phyloP scores from a whole-genome alignment of 2,329 filamentous ascomycete species.

The Fusarium armeniacum region DNA sequence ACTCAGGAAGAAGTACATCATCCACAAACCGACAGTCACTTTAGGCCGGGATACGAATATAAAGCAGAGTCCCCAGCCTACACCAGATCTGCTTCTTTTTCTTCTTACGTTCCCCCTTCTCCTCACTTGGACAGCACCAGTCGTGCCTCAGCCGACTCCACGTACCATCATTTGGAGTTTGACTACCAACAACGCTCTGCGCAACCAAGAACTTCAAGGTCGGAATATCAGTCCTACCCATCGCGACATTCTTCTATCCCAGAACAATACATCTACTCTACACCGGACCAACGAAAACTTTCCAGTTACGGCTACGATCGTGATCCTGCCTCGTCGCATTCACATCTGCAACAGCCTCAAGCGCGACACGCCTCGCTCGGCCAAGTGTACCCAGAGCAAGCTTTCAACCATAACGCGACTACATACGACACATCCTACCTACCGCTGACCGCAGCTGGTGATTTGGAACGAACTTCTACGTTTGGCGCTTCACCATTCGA shows the following conservation, averaged over 20 bases:
- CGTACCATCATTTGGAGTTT: constrained; percentile 47
- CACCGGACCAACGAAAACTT: constrained; percentile 19
- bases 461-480: constrained; percentile 20
- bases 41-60: constrained; percentile 53
- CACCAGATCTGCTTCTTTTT: constrained; percentile 45
- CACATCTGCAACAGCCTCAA: constrained; percentile 38
- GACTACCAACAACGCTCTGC: constrained; percentile 48
- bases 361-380: constrained; percentile 29
- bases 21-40: constrained; percentile 52
- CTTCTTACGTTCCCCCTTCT: constrained; percentile 45
- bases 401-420: constrained; percentile 20
- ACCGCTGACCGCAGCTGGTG: constrained; percentile 19
- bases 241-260: constrained; percentile 37
- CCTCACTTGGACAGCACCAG: constrained; percentile 47
- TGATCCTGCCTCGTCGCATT: constrained; percentile 19
- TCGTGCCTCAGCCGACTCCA: constrained; percentile 28
- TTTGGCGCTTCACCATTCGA: constrained; percentile 27
- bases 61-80: constrained; percentile 53
- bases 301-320: constrained; percentile 25
- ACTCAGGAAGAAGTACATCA: constrained; percentile 54
- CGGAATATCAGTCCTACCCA: constrained; percentile 46
- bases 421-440: constrained; percentile 39
- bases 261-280: constrained; percentile 36
- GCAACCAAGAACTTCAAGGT: constrained; percentile 34
- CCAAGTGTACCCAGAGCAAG: constrained; percentile 35